Conservation (phyloP, 805 yeast species). For the Lipomyces anomalus region DNA sequence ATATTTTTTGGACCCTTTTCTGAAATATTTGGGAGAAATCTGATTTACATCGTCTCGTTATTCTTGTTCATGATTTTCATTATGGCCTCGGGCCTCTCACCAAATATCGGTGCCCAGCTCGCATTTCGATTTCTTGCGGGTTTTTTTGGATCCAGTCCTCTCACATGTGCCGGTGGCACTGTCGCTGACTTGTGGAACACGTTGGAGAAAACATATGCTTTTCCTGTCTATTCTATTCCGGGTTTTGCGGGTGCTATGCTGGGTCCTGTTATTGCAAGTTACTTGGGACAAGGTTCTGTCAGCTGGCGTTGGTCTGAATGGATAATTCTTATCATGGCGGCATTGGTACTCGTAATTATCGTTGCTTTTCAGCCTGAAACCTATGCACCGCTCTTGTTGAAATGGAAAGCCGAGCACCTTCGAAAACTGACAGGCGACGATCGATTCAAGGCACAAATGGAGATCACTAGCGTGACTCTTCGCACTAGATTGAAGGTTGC, state of each 20-base stretch:
- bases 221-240: constrained; percentile 22
- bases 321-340: constrained; percentile 56
- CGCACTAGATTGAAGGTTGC: constrained; percentile 41
- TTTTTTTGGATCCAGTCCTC: constrained; percentile 71
- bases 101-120: constrained; percentile 53
- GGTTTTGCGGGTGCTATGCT: constrained; percentile 56
- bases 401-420: constrained; percentile 56
- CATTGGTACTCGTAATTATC: constrained; percentile 36
- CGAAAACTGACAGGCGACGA: constrained; percentile 42
- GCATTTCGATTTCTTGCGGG: constrained; percentile 74
- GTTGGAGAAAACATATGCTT: constrained; percentile 17
- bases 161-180: constrained; percentile 84
- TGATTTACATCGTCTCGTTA: constrained; percentile 49
- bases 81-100: constrained; percentile 38
- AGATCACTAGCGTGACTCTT: constrained; percentile 35
- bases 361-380: constrained; percentile 69
- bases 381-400: constrained; percentile 74
- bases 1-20: constrained; percentile 54
- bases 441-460: constrained; percentile 40
- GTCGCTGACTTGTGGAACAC: constrained; percentile 59
- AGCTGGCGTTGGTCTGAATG: constrained; percentile 76
- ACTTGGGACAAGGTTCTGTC: constrained; percentile 48
- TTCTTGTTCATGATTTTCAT: constrained; percentile 21
- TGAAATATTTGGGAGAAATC: constrained; percentile 62
- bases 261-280: constrained; percentile 66